These are phyloP conservation scores for Dryas integrifolia DNA, from an alignment of 331 rosid genomes.

Conservation along the genomic window DNA sequence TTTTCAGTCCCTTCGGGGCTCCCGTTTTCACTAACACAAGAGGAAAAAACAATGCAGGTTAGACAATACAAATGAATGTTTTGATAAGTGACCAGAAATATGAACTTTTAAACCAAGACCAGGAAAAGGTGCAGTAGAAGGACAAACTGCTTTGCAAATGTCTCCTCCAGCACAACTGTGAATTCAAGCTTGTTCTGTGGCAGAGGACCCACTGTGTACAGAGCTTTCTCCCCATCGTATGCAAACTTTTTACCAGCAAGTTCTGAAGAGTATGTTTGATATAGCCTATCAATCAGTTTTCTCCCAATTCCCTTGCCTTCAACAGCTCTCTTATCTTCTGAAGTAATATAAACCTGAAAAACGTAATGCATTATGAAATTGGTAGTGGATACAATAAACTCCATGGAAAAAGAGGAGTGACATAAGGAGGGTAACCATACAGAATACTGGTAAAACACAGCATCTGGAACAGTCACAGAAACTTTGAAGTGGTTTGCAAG, in stretches of 20 bases:
- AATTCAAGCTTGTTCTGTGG: slow-evolving; percentile 56
- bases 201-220: slow-evolving; percentile 74
- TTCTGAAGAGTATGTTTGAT: slow-evolving; percentile 64
- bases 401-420: slow-evolving; percentile 18
- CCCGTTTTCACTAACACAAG: slow-evolving; percentile 36
- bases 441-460: slow-evolving; percentile 76
- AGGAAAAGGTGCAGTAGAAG: not conserved
- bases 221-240: slow-evolving; percentile 72
- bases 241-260: slow-evolving; percentile 61
- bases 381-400: not conserved
- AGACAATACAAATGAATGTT: slow-evolving; percentile 10
- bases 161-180: slow-evolving; percentile 67
- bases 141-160: slow-evolving; percentile 53
- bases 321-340: slow-evolving; percentile 54
- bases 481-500: slow-evolving; percentile 72
- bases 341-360: slow-evolving; percentile 62
- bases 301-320: slow-evolving; percentile 71
- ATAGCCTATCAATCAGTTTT: slow-evolving; percentile 71
- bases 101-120: not conserved
- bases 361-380: slow-evolving; percentile 20
- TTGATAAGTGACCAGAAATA: not conserved
- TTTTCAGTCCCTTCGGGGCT: slow-evolving; percentile 44
- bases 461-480: slow-evolving; percentile 49
- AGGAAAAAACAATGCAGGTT: slow-evolving; percentile 30
- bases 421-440: slow-evolving; percentile 40